Conservation (phyloP, 345 rosid genomes). For the Balakata baccata region DNA sequence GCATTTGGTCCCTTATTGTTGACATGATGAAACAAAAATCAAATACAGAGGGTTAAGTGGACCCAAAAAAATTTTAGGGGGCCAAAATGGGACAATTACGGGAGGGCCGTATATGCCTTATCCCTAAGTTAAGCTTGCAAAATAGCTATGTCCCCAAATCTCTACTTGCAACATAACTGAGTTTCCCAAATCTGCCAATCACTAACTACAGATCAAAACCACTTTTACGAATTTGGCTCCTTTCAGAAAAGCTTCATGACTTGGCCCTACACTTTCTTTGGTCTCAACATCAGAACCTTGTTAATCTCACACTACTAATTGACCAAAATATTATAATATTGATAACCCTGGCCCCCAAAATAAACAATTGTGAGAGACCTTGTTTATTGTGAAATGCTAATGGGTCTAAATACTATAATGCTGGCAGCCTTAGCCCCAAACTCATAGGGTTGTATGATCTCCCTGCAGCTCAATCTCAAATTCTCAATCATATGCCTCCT, state of each 20-base stretch:
- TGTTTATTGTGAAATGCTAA: too few species aligned
- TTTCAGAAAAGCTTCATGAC: neutral
- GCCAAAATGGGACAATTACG: too few species aligned
- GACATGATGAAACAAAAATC: too few species aligned
- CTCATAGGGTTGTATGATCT: neutral
- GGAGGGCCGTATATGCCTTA: too few species aligned
- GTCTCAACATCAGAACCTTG: neutral
- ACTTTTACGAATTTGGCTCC: neutral
- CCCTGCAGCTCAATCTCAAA: conserved; percentile 2
- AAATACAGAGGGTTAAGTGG: too few species aligned
- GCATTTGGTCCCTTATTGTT: too few species aligned
- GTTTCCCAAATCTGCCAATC: neutral
- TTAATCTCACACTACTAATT: neutral
- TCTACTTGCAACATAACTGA: too few species aligned
- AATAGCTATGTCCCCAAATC: neutral
- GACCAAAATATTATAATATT: too few species aligned
- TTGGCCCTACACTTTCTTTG: neutral
- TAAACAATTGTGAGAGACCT: too few species aligned
- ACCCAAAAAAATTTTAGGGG: too few species aligned
- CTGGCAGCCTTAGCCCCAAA: neutral
- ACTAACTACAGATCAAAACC: neutral
- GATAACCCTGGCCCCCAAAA: neutral
- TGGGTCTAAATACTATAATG: neutral
- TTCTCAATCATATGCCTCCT: neutral
- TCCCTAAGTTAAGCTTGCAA: neutral